A percentile compares a stretch with the other conserved stretches of the same genome.
Evolutionary conservation across 2,329 filamentous ascomycete genomes (phyloP).

Genomic region (Pyrenochaeta sp.): DNA sequence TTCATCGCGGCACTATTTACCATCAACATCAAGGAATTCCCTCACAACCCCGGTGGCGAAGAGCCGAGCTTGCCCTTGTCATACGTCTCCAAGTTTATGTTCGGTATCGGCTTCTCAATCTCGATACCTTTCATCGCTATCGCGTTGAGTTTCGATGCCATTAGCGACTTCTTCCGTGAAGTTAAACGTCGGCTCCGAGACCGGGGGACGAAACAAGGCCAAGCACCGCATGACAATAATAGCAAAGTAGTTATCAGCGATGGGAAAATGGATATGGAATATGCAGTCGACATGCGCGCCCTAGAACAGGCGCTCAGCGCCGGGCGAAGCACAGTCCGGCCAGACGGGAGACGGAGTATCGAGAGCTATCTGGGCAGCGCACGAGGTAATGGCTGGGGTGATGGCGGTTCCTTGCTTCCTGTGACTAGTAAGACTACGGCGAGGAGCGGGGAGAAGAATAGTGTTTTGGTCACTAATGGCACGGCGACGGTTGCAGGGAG

Average conservation of each 20-base stretch:
- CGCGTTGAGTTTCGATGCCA: constrained; percentile 56
- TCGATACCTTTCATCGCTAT: constrained; percentile 60
- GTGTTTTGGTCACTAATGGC: constrained; percentile 15
- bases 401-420: constrained; percentile 29
- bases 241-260: constrained; percentile 13
- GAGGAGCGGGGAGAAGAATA: constrained; percentile 23
- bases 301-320: constrained; percentile 39
- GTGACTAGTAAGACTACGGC: constrained; percentile 46
- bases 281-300: constrained; percentile 31
- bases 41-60: constrained; percentile 38
- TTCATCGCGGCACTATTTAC: constrained; percentile 66
- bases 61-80: constrained; percentile 53
- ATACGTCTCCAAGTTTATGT: constrained; percentile 65
- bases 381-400: constrained; percentile 18
- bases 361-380: constrained; percentile 35
- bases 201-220: constrained; percentile 1
- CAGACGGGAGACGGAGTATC: constrained; percentile 32
- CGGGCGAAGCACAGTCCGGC: constrained; percentile 34
- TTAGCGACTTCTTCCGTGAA: constrained; percentile 44
- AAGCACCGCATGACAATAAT: neutral
- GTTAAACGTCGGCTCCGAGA: constrained; percentile 27
- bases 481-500: constrained; percentile 17
- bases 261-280: constrained; percentile 25
- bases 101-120: constrained; percentile 63
- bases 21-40: constrained; percentile 62